phyloP scores from a whole-genome alignment of 208 protist species.

The Acanthamoeba culbertsoni region DNA sequence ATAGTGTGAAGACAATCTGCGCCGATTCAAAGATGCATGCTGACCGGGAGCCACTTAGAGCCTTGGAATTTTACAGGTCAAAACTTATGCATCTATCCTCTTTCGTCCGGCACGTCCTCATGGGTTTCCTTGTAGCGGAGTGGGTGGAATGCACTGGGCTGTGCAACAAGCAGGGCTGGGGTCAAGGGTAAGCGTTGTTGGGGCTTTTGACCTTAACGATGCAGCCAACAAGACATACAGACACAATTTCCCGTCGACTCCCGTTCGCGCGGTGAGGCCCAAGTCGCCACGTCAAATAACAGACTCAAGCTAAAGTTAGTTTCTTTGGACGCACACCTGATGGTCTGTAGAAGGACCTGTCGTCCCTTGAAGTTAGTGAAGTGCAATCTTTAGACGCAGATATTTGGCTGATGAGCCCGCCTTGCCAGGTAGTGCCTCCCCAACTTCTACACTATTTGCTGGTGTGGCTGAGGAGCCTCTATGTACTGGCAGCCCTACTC shows the following conservation, averaged over 20 bases:
- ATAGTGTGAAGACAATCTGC: background rate
- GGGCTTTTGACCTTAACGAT: background rate
- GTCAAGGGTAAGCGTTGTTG: background rate
- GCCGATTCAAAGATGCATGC: background rate
- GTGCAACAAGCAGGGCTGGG: background rate
- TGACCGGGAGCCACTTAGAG: background rate
- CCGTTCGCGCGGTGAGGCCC: background rate
- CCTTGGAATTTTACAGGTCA: background rate
- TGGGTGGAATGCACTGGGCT: conserved; percentile 11
- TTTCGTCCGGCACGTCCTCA: too few relatives aligned
- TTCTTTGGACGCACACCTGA: background rate
- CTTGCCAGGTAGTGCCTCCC: background rate
- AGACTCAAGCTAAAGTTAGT: background rate
- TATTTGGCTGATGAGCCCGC: background rate
- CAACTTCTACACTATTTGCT: too few relatives aligned
- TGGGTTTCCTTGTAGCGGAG: background rate
- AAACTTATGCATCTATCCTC: too few relatives aligned
- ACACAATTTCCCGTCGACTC: background rate
- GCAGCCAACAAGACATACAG: background rate
- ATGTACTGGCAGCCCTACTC: conserved; percentile 19
- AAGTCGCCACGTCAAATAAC: background rate
- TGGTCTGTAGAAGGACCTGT: background rate
- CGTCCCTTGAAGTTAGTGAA: background rate
- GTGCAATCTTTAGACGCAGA: background rate
- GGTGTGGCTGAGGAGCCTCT: too few relatives aligned